Conservation (phyloP, 2,329 filamentous ascomycete genomes). For the Scopulariopsis brevicaulis region DNA sequence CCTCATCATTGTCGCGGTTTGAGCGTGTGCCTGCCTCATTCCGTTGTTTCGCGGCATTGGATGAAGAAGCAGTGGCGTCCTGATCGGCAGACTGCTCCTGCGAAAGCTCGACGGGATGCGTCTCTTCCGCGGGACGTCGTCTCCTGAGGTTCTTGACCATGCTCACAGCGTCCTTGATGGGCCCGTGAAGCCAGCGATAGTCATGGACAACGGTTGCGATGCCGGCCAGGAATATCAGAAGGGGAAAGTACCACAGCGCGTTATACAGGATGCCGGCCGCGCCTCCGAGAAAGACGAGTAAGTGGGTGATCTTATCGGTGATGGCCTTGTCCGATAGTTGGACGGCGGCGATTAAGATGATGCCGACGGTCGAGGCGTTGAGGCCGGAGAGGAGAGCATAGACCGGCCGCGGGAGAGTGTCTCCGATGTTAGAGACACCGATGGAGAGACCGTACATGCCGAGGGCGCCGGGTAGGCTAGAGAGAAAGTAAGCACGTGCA, state of each 20-base stretch:
- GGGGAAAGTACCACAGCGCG: constrained; percentile 64
- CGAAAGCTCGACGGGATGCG: not conserved
- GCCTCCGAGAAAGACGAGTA: constrained; percentile 52
- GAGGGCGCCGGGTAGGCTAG: constrained; percentile 54
- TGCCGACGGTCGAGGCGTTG: constrained; percentile 61
- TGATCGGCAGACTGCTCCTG: not conserved
- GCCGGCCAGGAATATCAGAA: constrained; percentile 47
- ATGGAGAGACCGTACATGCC: constrained; percentile 59
- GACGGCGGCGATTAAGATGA: constrained; percentile 59
- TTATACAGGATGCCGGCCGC: constrained; percentile 59
- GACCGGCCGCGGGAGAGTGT: constrained; percentile 46
- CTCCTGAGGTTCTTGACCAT: not conserved
- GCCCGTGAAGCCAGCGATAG: constrained; percentile 32
- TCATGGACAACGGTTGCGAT: constrained; percentile 43
- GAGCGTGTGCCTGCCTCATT: not conserved
- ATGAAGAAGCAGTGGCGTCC: not conserved
- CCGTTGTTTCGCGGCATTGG: not conserved
- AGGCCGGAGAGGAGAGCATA: constrained; percentile 63
- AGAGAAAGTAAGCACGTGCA: not conserved
- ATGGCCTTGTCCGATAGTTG: constrained; percentile 58
- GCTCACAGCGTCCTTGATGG: constrained; percentile 1
- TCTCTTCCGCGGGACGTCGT: not conserved
- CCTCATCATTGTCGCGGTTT: not conserved
- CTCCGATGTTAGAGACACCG: constrained; percentile 48
- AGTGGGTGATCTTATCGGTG: constrained; percentile 48